These are phyloP conservation scores for Euphrasia arctica DNA, from an alignment of 305 asterid species.

Conservation along the genomic window DNA sequence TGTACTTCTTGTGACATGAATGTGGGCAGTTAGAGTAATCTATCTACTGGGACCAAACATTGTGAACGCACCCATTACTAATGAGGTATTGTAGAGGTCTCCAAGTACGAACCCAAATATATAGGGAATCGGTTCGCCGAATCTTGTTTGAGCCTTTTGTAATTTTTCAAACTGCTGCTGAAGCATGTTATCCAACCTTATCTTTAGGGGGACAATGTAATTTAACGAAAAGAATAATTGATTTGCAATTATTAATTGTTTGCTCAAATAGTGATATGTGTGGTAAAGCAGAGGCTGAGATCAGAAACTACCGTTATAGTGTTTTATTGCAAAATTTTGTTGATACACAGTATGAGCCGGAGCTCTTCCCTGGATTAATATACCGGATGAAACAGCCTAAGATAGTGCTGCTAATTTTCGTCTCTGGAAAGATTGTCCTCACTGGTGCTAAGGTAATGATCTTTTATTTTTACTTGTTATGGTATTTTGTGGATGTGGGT, in stretches of 20 bases:
- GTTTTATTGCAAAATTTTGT: constrained; percentile 17
- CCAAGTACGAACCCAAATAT: background rate
- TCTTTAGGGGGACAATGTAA: background rate
- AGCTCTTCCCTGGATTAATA: constrained; percentile 55
- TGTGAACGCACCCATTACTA: background rate
- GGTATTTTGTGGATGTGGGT: constrained; percentile 6
- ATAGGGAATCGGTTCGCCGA: background rate
- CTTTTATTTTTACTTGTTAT: background rate
- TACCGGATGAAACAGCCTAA: constrained; percentile 63
- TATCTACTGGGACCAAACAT: background rate
- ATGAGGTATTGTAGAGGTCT: background rate
- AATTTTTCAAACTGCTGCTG: too few relatives aligned
- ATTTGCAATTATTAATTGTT: background rate
- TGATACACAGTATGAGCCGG: constrained; percentile 55
- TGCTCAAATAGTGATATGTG: background rate
- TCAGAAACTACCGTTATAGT: background rate
- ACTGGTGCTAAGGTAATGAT: constrained; percentile 53
- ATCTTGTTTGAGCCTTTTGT: too few relatives aligned
- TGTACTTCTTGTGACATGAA: background rate
- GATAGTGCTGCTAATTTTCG: constrained; percentile 55
- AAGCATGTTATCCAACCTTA: too few relatives aligned
- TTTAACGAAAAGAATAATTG: background rate
- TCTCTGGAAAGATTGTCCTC: constrained; percentile 54
- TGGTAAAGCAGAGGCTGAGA: background rate
- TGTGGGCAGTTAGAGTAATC: background rate